Base-by-base conservation (phyloP, 2,329 filamentous ascomycete genomes). In the Monilinia fructigena region DNA sequence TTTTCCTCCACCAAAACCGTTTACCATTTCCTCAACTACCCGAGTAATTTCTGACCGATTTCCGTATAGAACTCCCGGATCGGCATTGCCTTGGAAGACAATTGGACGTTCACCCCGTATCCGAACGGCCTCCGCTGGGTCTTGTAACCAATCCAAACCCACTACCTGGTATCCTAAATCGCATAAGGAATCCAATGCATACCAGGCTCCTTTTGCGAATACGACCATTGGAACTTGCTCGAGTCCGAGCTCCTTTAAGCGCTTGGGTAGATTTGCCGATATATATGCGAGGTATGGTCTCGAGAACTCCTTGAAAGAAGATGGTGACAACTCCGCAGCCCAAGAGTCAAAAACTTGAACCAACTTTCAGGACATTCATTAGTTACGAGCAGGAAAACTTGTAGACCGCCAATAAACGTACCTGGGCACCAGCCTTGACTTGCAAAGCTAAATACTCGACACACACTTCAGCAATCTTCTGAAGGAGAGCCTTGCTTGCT, bases 331-430 rank as follows among this genome's bases (percentile, higher is more conserved):
- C 80, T 99, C 95, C 53, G 93, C 93, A 2, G 95, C 95, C 94
- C 95, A 99, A 0, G 94, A 98, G 77, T 99, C 95, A 75, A 99
- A 99, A 16, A 99, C 92, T 83, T 98, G 95, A 38, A 98, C 83
- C 76, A 97, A 86, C 88, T 91, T 28, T 28, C 28, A 59, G 31
- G 23, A 31, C 23, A 26, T 50, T n/a, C 42, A 53, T 67, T 61
- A 68, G 52, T 54, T 50, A 10, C 20, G 47, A 50, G 14, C 16
- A 20, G 40, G 26, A 4, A 28, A 58, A 14, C 23, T 38, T 11
- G n/a, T 40, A 18, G 10, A 6, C 14, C 12, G 16, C 8, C 14
- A 18, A 26, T 61, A 20, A 35, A 68, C 77, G 65, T 81, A 89
- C 88, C 84, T 97, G 95, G 65, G 95, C 95, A 67, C 95, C 95